Evolutionary conservation across 2,329 filamentous ascomycete genomes (phyloP).

Genomic region (Clonostachys rosea): DNA sequence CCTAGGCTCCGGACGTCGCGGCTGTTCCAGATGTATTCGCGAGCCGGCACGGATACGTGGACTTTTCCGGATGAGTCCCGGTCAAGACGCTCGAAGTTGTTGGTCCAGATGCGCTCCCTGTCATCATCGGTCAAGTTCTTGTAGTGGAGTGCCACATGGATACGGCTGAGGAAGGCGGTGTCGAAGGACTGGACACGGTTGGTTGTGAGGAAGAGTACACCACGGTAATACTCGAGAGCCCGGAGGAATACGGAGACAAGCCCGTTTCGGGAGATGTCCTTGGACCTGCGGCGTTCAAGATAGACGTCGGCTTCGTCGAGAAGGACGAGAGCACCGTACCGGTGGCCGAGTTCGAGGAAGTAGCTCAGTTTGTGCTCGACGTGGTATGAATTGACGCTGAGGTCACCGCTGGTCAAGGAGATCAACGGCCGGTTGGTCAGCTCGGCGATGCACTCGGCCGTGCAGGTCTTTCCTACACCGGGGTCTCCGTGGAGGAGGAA

Average conservation of each 20-base stretch:
- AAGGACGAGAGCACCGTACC: slow-evolving; percentile 46
- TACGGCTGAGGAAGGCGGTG: slow-evolving; percentile 40
- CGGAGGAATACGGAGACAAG: slow-evolving; percentile 44
- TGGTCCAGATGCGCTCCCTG: slow-evolving; percentile 37
- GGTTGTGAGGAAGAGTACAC: slow-evolving; percentile 45
- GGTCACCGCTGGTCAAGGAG: slow-evolving; percentile 42
- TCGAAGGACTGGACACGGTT: slow-evolving; percentile 44
- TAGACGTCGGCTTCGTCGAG: slow-evolving; percentile 59
- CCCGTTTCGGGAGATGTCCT: slow-evolving; percentile 39
- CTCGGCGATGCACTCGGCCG: slow-evolving; percentile 49
- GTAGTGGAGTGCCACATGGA: slow-evolving; percentile 44
- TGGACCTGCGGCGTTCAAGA: slow-evolving; percentile 42
- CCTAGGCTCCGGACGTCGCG: slow-evolving; percentile 26
- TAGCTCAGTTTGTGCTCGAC: slow-evolving; percentile 39
- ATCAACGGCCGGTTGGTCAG: slow-evolving; percentile 44
- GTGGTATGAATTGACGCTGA: slow-evolving; percentile 27
- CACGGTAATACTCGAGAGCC: slow-evolving; percentile 46
- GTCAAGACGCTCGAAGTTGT: slow-evolving; percentile 39
- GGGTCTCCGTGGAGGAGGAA: slow-evolving; percentile 47
- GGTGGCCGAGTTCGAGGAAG: slow-evolving; percentile 42
- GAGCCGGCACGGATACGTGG: slow-evolving; percentile 27
- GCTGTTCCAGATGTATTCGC: slow-evolving; percentile 29
- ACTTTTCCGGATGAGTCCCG: slow-evolving; percentile 30
- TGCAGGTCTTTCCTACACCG: slow-evolving; percentile 54
- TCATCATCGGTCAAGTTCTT: slow-evolving; percentile 30